Evolutionary conservation across 257 asterid genomes (phyloP).

Genomic region (Solanum phureja): DNA sequence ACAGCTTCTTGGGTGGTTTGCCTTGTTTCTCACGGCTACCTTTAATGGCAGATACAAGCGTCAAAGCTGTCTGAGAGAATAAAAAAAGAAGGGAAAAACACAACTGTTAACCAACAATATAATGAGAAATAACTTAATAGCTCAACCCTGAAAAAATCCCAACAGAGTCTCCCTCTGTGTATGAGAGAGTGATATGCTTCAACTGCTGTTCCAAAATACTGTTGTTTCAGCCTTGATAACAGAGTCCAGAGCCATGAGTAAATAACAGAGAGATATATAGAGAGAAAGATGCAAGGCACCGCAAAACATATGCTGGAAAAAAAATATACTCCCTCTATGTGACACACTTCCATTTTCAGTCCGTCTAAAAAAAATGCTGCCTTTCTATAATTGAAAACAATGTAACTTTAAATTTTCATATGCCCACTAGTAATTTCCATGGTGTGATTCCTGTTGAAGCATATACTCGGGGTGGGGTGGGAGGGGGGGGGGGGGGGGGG

Average conservation of each 20-base stretch:
- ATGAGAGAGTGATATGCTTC: not conserved
- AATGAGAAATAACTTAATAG: not conserved
- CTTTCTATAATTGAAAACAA: not conserved
- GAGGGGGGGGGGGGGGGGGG: too few species aligned
- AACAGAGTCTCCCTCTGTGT: not conserved
- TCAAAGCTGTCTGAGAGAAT: conserved; percentile 38
- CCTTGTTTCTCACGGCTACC: conserved; percentile 92
- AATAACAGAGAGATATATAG: not conserved
- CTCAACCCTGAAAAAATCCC: not conserved
- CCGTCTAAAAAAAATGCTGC: not conserved
- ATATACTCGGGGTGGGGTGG: too few species aligned
- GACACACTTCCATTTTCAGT: not conserved
- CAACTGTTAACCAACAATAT: not conserved
- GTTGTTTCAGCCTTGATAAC: not conserved
- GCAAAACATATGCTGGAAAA: not conserved
- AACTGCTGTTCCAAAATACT: not conserved
- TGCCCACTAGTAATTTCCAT: not conserved
- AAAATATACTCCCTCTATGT: not conserved
- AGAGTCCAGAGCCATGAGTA: not conserved
- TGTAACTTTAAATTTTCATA: not conserved
- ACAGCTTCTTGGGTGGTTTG: conserved; percentile 35
- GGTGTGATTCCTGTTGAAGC: not conserved
- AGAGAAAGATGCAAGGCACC: not conserved
- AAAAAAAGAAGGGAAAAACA: conserved; percentile 6
- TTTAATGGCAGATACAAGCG: conserved; percentile 84